Percentiles rank a stretch among this genome's conserved stretches.
These are phyloP conservation scores for Boletus reticulatus DNA, from an alignment of 768 basidiomycete genomes.

Conservation along the genomic window DNA sequence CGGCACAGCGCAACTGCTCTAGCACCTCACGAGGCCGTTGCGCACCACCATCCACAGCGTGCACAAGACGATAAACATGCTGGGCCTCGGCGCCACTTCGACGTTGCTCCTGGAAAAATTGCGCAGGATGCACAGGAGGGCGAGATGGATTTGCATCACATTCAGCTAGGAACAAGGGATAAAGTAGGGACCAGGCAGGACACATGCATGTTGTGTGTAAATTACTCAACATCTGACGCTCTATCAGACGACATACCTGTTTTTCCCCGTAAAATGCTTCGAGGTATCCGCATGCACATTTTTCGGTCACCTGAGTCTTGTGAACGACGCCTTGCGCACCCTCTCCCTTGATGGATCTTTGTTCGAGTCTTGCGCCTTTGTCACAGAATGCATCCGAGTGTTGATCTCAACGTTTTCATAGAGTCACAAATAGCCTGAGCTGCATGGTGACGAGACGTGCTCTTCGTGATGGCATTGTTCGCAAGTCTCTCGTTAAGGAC, in stretches of 20 bases:
- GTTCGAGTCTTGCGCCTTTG: constrained; percentile 91
- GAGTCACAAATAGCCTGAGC: not conserved
- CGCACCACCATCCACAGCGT: no score
- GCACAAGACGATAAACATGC: no score
- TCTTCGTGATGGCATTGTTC: constrained; percentile 88
- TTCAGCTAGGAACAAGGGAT: no score
- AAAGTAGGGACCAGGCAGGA: no score
- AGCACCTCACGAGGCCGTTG: no score
- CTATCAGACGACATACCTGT: constrained; percentile 52
- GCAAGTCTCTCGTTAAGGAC: constrained; percentile 85
- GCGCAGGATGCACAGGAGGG: no score
- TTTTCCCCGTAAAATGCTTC: constrained; percentile 88
- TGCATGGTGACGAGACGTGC: constrained; percentile 39
- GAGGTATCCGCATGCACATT: constrained; percentile 82
- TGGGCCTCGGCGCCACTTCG: no score
- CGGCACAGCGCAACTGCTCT: no score
- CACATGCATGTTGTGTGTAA: no score
- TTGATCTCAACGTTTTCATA: constrained; percentile 86
- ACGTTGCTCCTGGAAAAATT: no score
- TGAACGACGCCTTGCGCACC: constrained; percentile 51
- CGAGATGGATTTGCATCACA: no score
- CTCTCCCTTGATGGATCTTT: constrained; percentile 70
- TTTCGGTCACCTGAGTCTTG: constrained; percentile 70
- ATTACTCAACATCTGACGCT: no score
- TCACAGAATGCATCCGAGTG: constrained; percentile 88